phyloP scores from a whole-genome alignment of 2,329 filamentous ascomycete genomes.

The Alternaria burnsii region DNA sequence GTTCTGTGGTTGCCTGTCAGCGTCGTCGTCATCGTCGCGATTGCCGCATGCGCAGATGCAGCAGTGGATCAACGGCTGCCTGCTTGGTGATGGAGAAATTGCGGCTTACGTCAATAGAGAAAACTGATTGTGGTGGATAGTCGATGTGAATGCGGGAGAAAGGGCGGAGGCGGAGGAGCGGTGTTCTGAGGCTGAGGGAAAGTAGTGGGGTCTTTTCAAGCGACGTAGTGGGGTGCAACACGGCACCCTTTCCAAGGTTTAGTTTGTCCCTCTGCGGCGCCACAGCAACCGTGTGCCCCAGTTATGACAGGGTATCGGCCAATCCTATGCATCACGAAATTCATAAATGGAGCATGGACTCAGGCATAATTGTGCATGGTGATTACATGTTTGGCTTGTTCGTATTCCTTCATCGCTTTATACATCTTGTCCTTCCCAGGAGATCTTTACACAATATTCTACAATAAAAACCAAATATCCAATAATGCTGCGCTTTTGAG shows the following conservation, averaged over 20 bases:
- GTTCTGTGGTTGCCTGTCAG: conserved; percentile 47
- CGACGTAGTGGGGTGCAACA: conserved; percentile 5
- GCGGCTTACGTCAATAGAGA: conserved; percentile 40
- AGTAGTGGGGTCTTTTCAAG: conserved; percentile 22
- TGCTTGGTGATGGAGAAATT: conserved; percentile 12
- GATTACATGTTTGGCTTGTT: conserved; percentile 26
- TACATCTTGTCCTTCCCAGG: conserved; percentile 42
- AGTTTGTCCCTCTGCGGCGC: conserved; percentile 30
- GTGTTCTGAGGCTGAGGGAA: conserved; percentile 36
- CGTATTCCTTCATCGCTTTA: conserved; percentile 42
- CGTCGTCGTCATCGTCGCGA: conserved; percentile 48
- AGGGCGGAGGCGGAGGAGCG: conserved; percentile 33
- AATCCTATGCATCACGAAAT: conserved; percentile 2
- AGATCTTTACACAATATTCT: conserved; percentile 46
- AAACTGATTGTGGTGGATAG: conserved; percentile 29
- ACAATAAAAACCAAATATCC: conserved; percentile 41
- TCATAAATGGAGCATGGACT: conserved; percentile 8
- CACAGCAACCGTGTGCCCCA: conserved; percentile 26
- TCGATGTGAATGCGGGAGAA: conserved; percentile 24
- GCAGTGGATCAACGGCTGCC: conserved; percentile 29
- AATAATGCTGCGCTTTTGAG: conserved; percentile 49
- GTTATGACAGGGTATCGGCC: background rate
- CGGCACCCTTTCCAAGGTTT: conserved; percentile 11
- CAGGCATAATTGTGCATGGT: conserved; percentile 6
- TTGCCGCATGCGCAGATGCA: conserved; percentile 18